phyloP scores from a whole-genome alignment of 2,329 filamentous ascomycete species.

The Fusarium graminum region DNA sequence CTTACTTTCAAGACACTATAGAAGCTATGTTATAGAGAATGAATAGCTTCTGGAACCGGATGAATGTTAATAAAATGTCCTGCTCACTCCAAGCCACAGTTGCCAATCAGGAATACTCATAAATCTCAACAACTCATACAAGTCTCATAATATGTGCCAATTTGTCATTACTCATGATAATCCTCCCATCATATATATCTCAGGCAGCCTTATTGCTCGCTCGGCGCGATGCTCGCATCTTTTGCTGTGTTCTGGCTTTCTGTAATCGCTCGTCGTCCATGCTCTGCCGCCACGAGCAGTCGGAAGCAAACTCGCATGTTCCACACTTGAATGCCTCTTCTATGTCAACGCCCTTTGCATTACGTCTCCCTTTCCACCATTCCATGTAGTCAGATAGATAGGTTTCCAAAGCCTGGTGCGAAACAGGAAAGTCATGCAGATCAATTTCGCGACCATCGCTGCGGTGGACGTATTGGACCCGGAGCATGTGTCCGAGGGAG shows the following conservation, averaged over 20 bases:
- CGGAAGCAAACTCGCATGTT: conserved; percentile 83
- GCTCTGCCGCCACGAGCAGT: conserved; percentile 80
- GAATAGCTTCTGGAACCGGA: not conserved
- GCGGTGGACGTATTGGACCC: conserved; percentile 67
- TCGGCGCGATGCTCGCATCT: conserved; percentile 40
- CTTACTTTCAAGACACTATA: too few species aligned
- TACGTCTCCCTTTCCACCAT: conserved; percentile 89
- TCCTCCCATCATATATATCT: conserved; percentile 8
- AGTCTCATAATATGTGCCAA: conserved; percentile 4
- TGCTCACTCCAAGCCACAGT: not conserved
- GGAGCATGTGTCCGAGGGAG: conserved; percentile 64
- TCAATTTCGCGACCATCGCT: conserved; percentile 66
- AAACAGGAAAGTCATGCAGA: conserved; percentile 74
- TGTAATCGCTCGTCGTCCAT: conserved; percentile 70
- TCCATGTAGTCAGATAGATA: conserved; percentile 79
- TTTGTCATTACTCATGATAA: conserved; percentile 41
- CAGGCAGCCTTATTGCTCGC: conserved; percentile 12
- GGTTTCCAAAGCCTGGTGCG: conserved; percentile 69
- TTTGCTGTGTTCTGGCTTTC: conserved; percentile 41
- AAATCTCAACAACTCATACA: not conserved
- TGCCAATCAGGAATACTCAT: not conserved
- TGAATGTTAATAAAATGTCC: not conserved
- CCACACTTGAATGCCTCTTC: conserved; percentile 92
- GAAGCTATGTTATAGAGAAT: not conserved
- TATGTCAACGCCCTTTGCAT: conserved; percentile 79